Evolutionary conservation across 2,329 filamentous ascomycete genomes (phyloP).

Genomic region (Rasamsonia emersonii): DNA sequence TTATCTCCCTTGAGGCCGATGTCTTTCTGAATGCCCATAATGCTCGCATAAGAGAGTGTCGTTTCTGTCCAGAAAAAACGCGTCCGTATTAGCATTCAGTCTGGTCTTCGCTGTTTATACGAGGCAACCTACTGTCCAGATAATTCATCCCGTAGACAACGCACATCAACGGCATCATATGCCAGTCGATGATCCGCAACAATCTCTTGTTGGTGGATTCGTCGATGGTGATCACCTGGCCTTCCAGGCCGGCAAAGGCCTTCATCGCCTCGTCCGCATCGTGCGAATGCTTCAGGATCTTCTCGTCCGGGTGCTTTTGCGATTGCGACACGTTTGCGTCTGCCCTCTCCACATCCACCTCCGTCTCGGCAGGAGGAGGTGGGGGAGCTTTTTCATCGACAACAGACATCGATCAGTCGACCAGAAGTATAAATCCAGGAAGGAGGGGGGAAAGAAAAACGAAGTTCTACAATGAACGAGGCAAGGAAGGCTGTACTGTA

Average conservation of each 20-base stretch:
- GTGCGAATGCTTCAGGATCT: conserved; percentile 43
- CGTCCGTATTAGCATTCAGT: conserved; percentile 1
- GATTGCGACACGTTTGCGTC: neutral
- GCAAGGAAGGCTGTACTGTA: too few species aligned
- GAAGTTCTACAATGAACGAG: too few species aligned
- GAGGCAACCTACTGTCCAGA: conserved; percentile 36
- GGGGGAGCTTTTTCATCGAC: conserved; percentile 35
- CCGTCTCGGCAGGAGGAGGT: too few species aligned
- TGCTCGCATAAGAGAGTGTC: conserved; percentile 43
- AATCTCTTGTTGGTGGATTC: conserved; percentile 51
- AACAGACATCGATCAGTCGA: conserved; percentile 13
- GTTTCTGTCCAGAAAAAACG: conserved; percentile 27
- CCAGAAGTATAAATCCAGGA: too few species aligned
- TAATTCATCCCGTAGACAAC: conserved; percentile 52
- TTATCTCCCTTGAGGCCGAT: conserved; percentile 35
- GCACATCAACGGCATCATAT: conserved; percentile 53
- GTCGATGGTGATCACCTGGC: conserved; percentile 45
- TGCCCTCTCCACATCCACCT: conserved; percentile 15
- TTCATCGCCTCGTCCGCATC: conserved; percentile 56
- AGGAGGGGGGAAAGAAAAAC: too few species aligned
- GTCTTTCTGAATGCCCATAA: conserved; percentile 46
- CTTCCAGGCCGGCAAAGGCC: conserved; percentile 42
- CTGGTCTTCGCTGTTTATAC: neutral
- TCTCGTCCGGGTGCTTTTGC: conserved; percentile 18
- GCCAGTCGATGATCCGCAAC: conserved; percentile 53